phyloP scores from a whole-genome alignment of 345 rosid species.

The Syzygium jambos region DNA sequence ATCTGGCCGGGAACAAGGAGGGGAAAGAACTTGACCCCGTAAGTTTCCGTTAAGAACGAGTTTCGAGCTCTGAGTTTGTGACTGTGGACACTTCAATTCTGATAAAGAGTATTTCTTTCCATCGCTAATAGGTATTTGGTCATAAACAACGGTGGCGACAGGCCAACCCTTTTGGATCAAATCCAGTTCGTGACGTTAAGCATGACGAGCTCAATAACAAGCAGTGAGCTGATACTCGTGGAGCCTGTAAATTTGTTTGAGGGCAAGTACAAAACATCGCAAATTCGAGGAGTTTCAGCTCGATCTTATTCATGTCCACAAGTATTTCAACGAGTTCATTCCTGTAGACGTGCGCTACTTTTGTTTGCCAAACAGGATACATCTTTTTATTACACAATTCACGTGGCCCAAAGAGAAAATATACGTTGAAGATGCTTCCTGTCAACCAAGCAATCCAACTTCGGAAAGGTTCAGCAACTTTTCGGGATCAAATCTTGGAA shows the following conservation, averaged over 20 bases:
- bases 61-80: not conserved
- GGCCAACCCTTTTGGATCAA: not conserved
- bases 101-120: not conserved
- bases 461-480: not conserved
- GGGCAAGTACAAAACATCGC: not conserved
- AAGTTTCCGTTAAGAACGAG: not conserved
- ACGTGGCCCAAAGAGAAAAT: not conserved
- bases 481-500: slow-evolving; percentile 43
- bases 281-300: not conserved
- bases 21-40: not conserved
- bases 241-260: not conserved
- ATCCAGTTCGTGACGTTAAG: not conserved
- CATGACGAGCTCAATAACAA: not conserved
- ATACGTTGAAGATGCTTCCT: not conserved
- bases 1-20: not conserved
- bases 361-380: not conserved
- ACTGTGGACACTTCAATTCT: not conserved
- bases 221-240: not conserved
- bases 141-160: not conserved
- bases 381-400: not conserved
- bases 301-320: not conserved
- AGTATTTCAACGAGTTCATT: not conserved
- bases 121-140: not conserved
- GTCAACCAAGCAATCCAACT: not conserved
- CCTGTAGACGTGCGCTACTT: not conserved